Percentiles rank a stretch among this genome's conserved stretches.
phyloP scores from a whole-genome alignment of 2,329 filamentous ascomycete species.

The Colletotrichum nymphaeae region DNA sequence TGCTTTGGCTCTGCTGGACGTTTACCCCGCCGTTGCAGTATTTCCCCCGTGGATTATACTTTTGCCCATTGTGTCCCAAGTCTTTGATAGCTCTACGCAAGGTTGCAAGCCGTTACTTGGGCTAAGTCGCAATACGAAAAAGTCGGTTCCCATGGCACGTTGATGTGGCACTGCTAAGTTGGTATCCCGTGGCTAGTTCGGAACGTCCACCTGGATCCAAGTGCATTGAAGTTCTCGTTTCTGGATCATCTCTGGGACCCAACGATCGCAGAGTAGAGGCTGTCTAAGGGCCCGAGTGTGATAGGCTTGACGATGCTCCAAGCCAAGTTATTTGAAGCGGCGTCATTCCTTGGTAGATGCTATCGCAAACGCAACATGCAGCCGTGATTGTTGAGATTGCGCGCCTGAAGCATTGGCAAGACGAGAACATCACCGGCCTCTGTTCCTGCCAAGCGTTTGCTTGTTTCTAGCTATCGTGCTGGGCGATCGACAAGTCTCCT shows the following conservation, averaged over 20 bases:
- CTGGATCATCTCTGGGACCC: not conserved
- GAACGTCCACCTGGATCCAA: not conserved
- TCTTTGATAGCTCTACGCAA: not conserved
- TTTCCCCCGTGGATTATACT: not conserved
- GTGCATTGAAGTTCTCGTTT: not conserved
- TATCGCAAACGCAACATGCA: too few relatives aligned
- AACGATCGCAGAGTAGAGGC: not conserved
- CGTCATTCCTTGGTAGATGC: not conserved
- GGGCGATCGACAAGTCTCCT: constrained; percentile 6
- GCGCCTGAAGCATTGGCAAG: not conserved
- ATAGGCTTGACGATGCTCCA: not conserved
- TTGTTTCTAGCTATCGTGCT: not conserved
- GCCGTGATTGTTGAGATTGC: not conserved
- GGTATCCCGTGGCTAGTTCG: not conserved
- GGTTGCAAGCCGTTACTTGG: not conserved
- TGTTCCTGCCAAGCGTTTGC: constrained; percentile 15
- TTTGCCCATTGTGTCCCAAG: not conserved
- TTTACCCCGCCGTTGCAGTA: not conserved
- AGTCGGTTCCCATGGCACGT: not conserved
- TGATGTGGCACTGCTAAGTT: not conserved
- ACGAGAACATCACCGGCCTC: not conserved
- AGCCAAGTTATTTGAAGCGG: not conserved
- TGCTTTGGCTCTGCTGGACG: not conserved
- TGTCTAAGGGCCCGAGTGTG: not conserved
- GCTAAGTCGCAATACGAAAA: not conserved